Evolutionary conservation across 2,329 filamentous ascomycete species (phyloP).

Genomic region (Elsinoe ampelina): DNA sequence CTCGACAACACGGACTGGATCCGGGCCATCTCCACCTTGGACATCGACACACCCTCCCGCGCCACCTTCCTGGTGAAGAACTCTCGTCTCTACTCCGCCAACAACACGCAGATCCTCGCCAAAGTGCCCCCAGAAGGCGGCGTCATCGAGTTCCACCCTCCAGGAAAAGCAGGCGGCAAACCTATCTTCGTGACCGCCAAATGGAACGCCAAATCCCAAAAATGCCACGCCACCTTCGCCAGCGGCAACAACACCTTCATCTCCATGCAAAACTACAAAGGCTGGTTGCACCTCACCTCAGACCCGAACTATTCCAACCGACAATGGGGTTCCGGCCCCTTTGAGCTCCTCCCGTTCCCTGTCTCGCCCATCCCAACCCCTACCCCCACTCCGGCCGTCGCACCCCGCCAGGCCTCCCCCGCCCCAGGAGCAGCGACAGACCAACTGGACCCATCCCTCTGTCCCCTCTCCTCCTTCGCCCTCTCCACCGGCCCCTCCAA

Average conservation of each 20-base stretch:
- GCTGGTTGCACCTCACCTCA: background rate
- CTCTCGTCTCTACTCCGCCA: background rate
- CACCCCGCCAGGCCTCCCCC: background rate
- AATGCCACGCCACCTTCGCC: background rate
- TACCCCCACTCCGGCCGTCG: background rate
- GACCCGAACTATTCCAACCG: background rate
- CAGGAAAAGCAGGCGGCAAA: background rate
- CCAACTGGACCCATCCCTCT: background rate
- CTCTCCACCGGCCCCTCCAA: background rate
- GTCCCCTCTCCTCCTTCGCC: background rate
- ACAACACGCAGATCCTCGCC: constrained; percentile 11
- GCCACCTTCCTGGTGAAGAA: background rate
- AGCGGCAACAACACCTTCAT: background rate
- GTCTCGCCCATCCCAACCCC: background rate
- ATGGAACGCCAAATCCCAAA: background rate
- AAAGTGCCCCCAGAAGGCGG: background rate
- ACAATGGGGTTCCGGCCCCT: background rate
- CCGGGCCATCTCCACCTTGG: background rate
- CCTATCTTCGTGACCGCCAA: background rate
- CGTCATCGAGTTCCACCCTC: background rate
- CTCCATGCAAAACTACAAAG: constrained; percentile 10
- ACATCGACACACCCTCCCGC: background rate
- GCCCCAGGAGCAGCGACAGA: too few relatives aligned
- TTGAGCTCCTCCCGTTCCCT: background rate
- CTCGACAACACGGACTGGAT: background rate